A percentile compares a stretch with the other conserved stretches of the same genome.
phyloP scores from a whole-genome alignment of 176 grass and related monocot genomes.

The Bromus sterilis region DNA sequence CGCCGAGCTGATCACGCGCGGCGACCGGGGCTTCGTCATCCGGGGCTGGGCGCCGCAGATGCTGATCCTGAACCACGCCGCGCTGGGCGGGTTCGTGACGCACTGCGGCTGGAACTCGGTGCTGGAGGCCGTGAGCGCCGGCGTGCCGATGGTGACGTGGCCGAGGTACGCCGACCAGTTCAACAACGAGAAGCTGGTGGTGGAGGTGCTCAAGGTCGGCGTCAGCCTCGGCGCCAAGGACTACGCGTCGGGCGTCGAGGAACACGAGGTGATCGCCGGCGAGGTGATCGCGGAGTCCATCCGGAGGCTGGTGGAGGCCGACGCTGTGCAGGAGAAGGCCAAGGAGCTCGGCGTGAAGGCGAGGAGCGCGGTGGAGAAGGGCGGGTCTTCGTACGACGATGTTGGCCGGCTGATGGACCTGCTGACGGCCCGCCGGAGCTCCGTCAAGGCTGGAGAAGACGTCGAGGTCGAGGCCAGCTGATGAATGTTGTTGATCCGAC shows the following conservation, averaged over 20 bases:
- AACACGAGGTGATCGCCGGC: background rate
- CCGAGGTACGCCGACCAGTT: background rate
- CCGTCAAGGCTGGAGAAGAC: background rate
- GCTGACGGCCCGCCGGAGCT: background rate
- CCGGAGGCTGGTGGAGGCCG: background rate
- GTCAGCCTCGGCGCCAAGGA: background rate
- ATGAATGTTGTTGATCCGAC: background rate
- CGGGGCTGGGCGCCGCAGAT: background rate
- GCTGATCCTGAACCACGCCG: background rate
- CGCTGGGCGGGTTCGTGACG: conserved; percentile 58
- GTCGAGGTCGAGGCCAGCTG: background rate
- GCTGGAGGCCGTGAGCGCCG: conserved; percentile 17
- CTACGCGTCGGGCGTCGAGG: background rate
- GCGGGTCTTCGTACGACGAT: background rate
- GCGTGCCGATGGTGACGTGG: background rate
- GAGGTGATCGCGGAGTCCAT: background rate
- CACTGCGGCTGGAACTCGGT: conserved; percentile 65
- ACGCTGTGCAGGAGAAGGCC: background rate
- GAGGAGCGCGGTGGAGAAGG: background rate
- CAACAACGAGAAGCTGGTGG: background rate
- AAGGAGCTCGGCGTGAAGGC: background rate
- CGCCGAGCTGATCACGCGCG: background rate
- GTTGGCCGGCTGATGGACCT: background rate
- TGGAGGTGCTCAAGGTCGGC: background rate
- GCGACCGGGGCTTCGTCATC: background rate